These are phyloP conservation scores for Penicillium sp. DNA, from an alignment of 2,329 filamentous ascomycete species.

Conservation along the genomic window DNA sequence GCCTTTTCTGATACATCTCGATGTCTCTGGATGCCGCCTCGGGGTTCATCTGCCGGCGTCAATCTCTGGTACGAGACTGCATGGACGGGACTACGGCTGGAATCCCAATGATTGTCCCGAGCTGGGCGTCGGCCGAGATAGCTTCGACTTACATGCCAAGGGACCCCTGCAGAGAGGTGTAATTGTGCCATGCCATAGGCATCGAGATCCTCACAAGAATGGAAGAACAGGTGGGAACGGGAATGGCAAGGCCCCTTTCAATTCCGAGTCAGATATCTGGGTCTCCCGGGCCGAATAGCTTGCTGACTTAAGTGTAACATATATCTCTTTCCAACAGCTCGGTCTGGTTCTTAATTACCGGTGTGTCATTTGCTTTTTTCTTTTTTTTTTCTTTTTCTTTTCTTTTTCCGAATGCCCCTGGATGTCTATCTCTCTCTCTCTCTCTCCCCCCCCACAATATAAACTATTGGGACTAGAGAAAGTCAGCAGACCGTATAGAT, in stretches of 20 bases:
- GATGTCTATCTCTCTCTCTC: too few species aligned
- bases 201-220: conserved; percentile 3
- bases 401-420: too few species aligned
- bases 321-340: not conserved
- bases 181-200: not conserved
- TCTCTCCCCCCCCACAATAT: not conserved
- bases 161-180: conserved; percentile 14
- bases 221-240: conserved; percentile 7
- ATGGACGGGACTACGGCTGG: conserved; percentile 14
- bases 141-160: conserved; percentile 24
- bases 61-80: conserved; percentile 3
- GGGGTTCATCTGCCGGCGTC: not conserved
- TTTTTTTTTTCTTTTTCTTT: too few species aligned
- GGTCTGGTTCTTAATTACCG: conserved; percentile 1
- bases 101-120: conserved; percentile 23
- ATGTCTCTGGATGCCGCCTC: not conserved
- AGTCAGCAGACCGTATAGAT: not conserved
- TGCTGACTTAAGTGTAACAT: not conserved
- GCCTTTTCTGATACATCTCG: not conserved
- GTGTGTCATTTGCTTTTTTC: not conserved
- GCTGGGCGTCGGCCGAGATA: conserved; percentile 22
- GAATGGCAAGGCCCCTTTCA: conserved; percentile 8
- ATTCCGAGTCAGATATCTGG: not conserved
- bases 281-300: conserved; percentile 1
- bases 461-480: not conserved